Evolutionary conservation across 176 grass and related monocot genomes (phyloP).

Genomic region (Oryza coarctata): DNA sequence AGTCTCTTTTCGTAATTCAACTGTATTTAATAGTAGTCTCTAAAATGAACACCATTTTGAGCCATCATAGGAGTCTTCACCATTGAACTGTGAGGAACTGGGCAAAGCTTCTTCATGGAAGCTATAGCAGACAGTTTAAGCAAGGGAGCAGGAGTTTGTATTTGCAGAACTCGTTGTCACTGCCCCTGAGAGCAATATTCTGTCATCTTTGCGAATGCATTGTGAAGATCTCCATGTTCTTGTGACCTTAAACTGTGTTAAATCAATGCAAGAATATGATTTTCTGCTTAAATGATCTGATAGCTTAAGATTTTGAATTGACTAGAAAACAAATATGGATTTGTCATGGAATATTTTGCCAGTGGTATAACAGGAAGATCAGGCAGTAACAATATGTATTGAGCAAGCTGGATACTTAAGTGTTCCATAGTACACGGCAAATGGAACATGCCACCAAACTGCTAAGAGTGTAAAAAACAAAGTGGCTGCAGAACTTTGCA

Average conservation of each 20-base stretch:
- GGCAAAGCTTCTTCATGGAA: not conserved
- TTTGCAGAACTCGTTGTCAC: not conserved
- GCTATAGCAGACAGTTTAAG: not conserved
- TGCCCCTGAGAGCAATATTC: not conserved
- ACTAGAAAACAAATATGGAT: not conserved
- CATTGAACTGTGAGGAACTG: constrained; percentile 8
- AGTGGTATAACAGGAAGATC: not conserved
- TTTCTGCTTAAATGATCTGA: not conserved
- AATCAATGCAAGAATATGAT: not conserved
- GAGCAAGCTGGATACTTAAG: not conserved
- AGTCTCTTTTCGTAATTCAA: not conserved
- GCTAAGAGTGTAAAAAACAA: not conserved
- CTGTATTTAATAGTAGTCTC: constrained; percentile 26
- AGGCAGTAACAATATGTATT: not conserved
- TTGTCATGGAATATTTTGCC: not conserved
- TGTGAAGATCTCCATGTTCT: not conserved
- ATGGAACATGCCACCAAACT: not conserved
- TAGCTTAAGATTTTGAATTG: not conserved
- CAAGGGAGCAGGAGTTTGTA: not conserved
- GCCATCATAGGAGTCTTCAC: constrained; percentile 18
- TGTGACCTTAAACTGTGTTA: not conserved
- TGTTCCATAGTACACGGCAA: not conserved
- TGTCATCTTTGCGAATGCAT: not conserved
- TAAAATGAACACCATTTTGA: constrained; percentile 11
- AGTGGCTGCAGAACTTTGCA: not conserved